Percentiles rank a stretch among this genome's conserved stretches.
These are phyloP conservation scores for Fusarium miscanthi DNA, from an alignment of 2,329 filamentous ascomycete species.

Conservation along the genomic window DNA sequence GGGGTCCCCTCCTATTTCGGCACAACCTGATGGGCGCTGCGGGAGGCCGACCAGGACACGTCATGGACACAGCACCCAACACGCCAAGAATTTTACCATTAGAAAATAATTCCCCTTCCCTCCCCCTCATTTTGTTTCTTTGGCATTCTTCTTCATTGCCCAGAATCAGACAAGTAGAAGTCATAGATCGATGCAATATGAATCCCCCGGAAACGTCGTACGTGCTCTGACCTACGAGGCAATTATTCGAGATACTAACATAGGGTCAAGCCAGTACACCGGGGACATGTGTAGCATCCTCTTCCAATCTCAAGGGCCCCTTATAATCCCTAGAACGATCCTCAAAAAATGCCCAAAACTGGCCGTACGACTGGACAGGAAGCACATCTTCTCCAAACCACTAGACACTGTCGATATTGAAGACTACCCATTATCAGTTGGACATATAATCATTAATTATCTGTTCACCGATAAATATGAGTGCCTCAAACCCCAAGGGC, in stretches of 20 bases:
- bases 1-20: too few species aligned
- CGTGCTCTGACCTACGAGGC: not conserved
- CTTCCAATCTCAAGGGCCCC: not conserved
- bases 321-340: not conserved
- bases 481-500: not conserved
- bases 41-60: not conserved
- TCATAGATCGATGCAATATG: not conserved
- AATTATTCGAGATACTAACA: not conserved
- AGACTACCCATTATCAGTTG: not conserved
- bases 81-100: not conserved
- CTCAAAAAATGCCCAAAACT: conserved; percentile 1
- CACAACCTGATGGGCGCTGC: too few species aligned
- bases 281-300: not conserved
- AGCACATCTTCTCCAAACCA: not conserved
- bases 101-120: fast-evolving
- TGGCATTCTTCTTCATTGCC: fast-evolving
- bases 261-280: fast-evolving
- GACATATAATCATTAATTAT: conserved; percentile 4
- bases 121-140: not conserved
- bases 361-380: not conserved
- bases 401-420: not conserved
- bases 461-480: not conserved
- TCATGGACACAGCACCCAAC: not conserved
- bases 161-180: not conserved
- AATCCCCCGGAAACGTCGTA: not conserved